These are phyloP conservation scores for Globisporangium iwayamae DNA, from an alignment of 352 stramenopile genomes.

Conservation along the genomic window DNA sequence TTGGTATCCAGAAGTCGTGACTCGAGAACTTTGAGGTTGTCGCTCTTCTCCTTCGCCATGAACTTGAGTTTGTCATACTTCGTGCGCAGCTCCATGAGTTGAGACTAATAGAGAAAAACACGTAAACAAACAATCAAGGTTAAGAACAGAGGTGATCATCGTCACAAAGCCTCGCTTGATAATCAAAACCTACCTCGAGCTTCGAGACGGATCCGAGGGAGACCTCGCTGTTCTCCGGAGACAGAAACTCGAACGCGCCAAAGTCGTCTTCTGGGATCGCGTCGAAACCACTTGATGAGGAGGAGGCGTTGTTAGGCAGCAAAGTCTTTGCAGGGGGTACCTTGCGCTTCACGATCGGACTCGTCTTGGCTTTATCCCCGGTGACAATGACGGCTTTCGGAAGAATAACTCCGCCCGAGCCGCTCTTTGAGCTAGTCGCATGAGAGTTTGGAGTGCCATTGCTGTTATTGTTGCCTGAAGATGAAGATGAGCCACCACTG, in stretches of 20 bases:
- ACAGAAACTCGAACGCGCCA: conserved; percentile 66
- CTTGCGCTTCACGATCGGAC: conserved; percentile 15
- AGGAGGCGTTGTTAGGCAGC: conserved; percentile 2
- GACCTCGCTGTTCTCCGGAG: conserved; percentile 44
- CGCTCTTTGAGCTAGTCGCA: conserved; percentile 1
- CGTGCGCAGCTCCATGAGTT: conserved; percentile 67
- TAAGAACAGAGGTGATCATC: background rate
- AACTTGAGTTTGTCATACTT: conserved; percentile 80
- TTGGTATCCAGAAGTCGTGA: conserved; percentile 56
- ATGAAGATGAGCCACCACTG: background rate
- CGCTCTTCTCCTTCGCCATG: conserved; percentile 45
- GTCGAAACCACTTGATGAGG: conserved; percentile 18
- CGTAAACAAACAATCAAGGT: background rate
- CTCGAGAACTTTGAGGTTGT: conserved; percentile 44
- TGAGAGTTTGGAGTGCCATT: background rate
- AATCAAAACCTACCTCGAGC: conserved; percentile 35
- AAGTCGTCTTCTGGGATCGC: conserved; percentile 32
- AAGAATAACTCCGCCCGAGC: background rate
- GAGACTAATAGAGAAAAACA: conserved; percentile 18
- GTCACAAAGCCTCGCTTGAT: background rate
- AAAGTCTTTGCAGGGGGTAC: background rate
- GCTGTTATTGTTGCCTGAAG: background rate
- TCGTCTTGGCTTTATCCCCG: conserved; percentile 10
- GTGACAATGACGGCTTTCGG: background rate
- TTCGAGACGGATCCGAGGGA: conserved; percentile 52